These are phyloP conservation scores for Dichomitus squalens DNA, from an alignment of 1,284 basidiomycete genomes.

Conservation along the genomic window DNA sequence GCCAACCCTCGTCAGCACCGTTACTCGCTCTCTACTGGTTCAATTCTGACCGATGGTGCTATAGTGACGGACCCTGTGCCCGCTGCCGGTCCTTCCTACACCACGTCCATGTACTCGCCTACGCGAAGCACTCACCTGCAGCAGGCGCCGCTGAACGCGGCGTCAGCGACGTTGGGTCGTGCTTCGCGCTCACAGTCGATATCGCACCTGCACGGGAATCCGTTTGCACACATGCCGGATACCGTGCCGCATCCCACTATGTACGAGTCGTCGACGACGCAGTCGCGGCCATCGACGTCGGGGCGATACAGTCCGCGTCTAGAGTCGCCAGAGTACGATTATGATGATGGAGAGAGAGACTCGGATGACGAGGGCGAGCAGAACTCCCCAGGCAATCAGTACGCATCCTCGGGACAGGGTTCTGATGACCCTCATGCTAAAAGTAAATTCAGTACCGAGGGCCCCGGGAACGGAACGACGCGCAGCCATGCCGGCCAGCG, in stretches of 20 bases:
- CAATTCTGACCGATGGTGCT: constrained; percentile 28
- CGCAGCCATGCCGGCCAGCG: constrained; percentile 27
- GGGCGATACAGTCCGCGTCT: constrained; percentile 31
- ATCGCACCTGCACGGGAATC: constrained; percentile 44
- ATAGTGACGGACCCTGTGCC: constrained; percentile 28
- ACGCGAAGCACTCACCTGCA: constrained; percentile 23
- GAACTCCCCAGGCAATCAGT: constrained; percentile 20
- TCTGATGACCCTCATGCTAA: constrained; percentile 18
- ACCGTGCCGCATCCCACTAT: constrained; percentile 26
- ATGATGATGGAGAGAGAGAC: constrained; percentile 44
- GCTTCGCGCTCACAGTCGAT: constrained; percentile 69
- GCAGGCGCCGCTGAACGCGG: constrained; percentile 22
- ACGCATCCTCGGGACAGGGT: constrained; percentile 17
- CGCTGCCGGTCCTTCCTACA: constrained; percentile 22
- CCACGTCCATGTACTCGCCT: constrained; percentile 22
- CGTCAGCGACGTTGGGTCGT: constrained; percentile 47
- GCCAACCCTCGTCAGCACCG: constrained; percentile 24
- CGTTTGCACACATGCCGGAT: constrained; percentile 47
- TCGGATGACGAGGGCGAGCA: constrained; percentile 38
- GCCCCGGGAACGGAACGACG: constrained; percentile 28
- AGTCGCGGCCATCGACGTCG: constrained; percentile 36
- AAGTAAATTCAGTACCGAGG: constrained; percentile 24
- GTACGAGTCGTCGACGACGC: constrained; percentile 29
- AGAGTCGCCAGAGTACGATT: constrained; percentile 39
- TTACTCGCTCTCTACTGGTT: constrained; percentile 36